Percentiles rank a stretch among this genome's conserved stretches.
These are phyloP conservation scores for Fusarium sororula DNA, from an alignment of 2,329 filamentous ascomycete species.

Conservation along the genomic window DNA sequence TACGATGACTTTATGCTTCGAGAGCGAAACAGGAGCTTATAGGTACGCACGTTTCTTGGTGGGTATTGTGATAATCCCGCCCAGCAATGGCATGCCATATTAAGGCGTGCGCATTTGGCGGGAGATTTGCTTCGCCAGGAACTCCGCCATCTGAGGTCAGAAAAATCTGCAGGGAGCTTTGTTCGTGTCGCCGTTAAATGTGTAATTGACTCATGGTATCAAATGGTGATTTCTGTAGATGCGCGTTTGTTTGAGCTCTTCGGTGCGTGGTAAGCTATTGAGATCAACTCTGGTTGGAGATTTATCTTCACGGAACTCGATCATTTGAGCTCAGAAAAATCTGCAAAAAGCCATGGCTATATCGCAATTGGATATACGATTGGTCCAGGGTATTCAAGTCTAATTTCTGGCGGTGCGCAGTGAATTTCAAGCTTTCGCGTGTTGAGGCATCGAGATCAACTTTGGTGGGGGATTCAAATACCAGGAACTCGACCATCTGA, in stretches of 20 bases:
- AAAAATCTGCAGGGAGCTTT: not conserved
- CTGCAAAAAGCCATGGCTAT: not conserved
- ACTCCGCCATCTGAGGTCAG: not conserved
- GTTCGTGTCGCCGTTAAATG: not conserved
- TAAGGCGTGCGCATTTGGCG: not conserved
- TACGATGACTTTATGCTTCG: rapidly evolving
- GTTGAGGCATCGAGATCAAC: not conserved
- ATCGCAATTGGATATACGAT: not conserved
- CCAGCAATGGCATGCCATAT: not conserved
- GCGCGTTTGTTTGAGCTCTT: not conserved
- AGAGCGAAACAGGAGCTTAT: not conserved
- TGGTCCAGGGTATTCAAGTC: rapidly evolving
- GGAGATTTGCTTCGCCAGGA: not conserved
- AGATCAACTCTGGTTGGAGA: not conserved
- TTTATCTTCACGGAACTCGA: not conserved
- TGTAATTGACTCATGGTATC: not conserved
- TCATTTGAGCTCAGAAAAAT: not conserved
- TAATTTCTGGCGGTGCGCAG: not conserved
- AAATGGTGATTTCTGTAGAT: not conserved
- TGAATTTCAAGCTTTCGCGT: not conserved
- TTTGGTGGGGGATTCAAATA: not conserved
- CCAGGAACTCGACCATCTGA: not conserved
- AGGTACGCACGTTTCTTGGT: too few species aligned
- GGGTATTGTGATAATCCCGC: not conserved
- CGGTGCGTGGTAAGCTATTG: too few species aligned